Evolutionary conservation across 78 protist species (phyloP), one percentile per base, ranked within the genome.

Genomic region (Speleostelium caveatum): DNA sequence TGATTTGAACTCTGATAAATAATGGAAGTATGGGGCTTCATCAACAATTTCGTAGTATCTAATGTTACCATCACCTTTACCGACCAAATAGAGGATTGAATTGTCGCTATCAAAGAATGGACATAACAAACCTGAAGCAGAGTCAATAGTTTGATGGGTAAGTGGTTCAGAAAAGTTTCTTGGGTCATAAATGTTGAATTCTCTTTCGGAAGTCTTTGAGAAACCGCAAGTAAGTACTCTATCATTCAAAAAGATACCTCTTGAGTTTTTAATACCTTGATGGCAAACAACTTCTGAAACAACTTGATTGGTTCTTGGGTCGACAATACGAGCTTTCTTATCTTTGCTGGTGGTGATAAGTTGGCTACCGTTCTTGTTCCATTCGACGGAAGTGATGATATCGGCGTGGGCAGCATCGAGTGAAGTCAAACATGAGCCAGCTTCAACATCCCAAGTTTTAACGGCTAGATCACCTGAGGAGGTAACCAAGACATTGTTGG

Each of bases 31-130:
- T 59, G 97, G 97, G 45, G 66, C 86, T 61, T 76, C 88, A 80
- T 96, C 97, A 56, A 59, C 85, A 45, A 98, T 49, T 68, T 98
- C 99, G 67, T 87, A 97, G 96, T 97, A 98, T 66, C 97, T 93
- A 76, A 98, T 97, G 96, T 95, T 97, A 71, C 98, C 98, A 88
- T 98, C 99, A 32, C 99, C 99, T 96, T 97, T 98, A 73, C 99
- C 99, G 7, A 97, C 98, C 28, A 98, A 69, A 86, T 88, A 98
- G 71, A 98, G 74, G 41, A 97, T 63, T 38, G 32, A 32, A 36
- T 95, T 93, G 83, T 98, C 99, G 21, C 53, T 30, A 62, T 98
- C 99, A 69, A 89, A 98, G 94, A 95, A 95, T 32, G 99, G 97
- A 73, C 96, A 86, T 38, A 98, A 66, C 49, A 96, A 62, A 56